Evolutionary conservation across 2,329 filamentous ascomycete species (phyloP).

Genomic region (Penicillium polonicum): DNA sequence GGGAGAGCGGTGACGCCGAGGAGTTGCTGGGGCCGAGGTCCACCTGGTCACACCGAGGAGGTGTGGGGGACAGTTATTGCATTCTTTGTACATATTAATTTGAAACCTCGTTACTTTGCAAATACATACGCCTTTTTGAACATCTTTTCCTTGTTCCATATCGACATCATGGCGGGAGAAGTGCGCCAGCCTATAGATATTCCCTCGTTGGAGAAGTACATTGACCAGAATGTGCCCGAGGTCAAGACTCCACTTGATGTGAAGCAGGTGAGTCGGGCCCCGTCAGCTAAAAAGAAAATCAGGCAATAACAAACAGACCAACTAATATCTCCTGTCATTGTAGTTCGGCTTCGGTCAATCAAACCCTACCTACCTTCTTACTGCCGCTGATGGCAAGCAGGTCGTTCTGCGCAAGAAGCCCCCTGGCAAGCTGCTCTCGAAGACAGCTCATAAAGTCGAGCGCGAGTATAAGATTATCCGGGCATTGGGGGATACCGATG

Average conservation of each 20-base stretch:
- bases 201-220: constrained; percentile 73
- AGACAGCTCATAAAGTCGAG: constrained; percentile 94
- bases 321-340: not conserved
- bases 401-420: constrained; percentile 98
- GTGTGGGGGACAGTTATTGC: not conserved
- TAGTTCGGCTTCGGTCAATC: constrained; percentile 97
- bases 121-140: not conserved
- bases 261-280: constrained; percentile 68
- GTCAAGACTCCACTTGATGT: constrained; percentile 81
- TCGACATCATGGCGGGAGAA: constrained; percentile 68
- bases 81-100: not conserved
- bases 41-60: not conserved
- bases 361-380: constrained; percentile 94
- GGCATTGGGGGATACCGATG: constrained; percentile 74
- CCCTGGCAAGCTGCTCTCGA: constrained; percentile 87
- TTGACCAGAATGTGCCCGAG: constrained; percentile 73
- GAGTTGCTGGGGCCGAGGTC: constrained; percentile 14
- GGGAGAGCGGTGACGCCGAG: constrained; percentile 8
- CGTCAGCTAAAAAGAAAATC: not conserved
- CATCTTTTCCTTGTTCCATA: not conserved
- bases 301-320: not conserved
- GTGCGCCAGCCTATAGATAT: constrained; percentile 90
- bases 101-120: not conserved
- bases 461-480: constrained; percentile 90
- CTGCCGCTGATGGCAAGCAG: constrained; percentile 63